Evolutionary conservation across 192 early-diverging fungal genomes (phyloP), one percentile per base, ranked within the genome.

Genomic region (Piromyces finnis): DNA sequence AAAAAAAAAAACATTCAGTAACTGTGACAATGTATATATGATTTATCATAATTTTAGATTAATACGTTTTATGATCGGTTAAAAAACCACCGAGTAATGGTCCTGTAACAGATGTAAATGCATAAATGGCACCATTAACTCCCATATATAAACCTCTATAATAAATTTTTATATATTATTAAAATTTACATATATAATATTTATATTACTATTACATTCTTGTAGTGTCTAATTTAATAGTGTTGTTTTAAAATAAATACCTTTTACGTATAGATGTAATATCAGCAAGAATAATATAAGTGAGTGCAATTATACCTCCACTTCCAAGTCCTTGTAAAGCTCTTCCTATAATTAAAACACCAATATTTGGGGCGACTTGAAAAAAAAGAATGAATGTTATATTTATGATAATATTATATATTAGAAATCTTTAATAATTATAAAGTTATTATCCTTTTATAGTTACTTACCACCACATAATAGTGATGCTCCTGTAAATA

Each of bases 1-100:
- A 12, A 15, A 39, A 39, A 39, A 39, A 13, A 15, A 13, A 39
- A 14, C 1, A 39, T 12, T 12, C 1, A 13, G 16, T 12, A 39
- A 39, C 12, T 15, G 16, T 12, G 16, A 39, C 1, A 39, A 13
- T n/a, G n/a, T n/a, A n/a, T n/a, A n/a, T n/a, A n/a, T n/a, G n/a
- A n/a, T n/a, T n/a, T n/a, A n/a, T n/a, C n/a, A n/a, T n/a, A n/a
- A n/a, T n/a, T n/a, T n/a, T n/a, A 39, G 16, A 39, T 15, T 12
- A 39, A 39, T 92, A 94, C 9, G 86, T 85, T 17, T 87, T 79
- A 79, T 83, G 80, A 39, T 98, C 91, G 29, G 92, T 92, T 77
- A 98, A 93, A 12, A 91, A 83, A 30, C 97, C 97, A 79, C 97
- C 97, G 12, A 95, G 79, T 16, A 96, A 85, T 0, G 97, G 95